Percentiles rank a stretch among this genome's conserved stretches.
phyloP scores from a whole-genome alignment of 768 basidiomycete species.

The Psilocybe cubensis region DNA sequence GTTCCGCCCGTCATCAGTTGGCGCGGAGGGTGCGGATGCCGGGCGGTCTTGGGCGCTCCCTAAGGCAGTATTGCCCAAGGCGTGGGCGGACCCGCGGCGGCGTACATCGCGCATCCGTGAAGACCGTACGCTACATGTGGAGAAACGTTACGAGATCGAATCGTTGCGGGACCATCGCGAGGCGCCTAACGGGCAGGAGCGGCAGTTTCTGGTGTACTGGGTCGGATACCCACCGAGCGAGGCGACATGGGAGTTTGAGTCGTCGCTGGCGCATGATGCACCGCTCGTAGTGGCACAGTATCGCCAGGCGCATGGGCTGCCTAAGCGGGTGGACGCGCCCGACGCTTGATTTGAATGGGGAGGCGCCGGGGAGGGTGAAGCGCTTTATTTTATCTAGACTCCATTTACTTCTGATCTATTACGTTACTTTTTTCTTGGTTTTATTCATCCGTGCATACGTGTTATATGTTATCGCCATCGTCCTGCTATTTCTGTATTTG shows the following conservation, averaged over 20 bases:
- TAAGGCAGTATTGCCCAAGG: conserved; percentile 37
- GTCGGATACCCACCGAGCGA: conserved; percentile 51
- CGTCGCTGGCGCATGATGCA: conserved; percentile 49
- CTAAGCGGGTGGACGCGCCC: too few species aligned
- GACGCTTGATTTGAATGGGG: too few species aligned
- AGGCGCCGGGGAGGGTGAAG: too few species aligned
- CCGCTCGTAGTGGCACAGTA: conserved; percentile 49
- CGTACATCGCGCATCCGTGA: conserved; percentile 44
- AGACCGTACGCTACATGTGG: conserved; percentile 34
- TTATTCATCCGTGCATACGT: too few species aligned
- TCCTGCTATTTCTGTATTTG: too few species aligned
- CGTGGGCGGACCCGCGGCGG: conserved; percentile 58
- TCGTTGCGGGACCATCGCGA: conserved; percentile 41
- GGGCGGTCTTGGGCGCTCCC: too few species aligned
- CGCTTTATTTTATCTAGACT: too few species aligned
- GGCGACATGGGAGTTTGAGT: conserved; percentile 64
- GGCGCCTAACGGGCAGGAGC: conserved; percentile 24
- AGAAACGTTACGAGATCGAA: conserved; percentile 48
- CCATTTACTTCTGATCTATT: too few species aligned
- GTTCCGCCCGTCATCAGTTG: conserved; percentile 35
- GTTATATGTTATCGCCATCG: too few species aligned
- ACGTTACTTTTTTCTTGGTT: too few species aligned
- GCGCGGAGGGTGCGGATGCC: too few species aligned
- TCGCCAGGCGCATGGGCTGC: background rate
- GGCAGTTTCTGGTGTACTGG: conserved; percentile 58